Evolutionary conservation across 192 early-diverging fungal species (phyloP), one percentile per base, ranked within the genome.

Genomic region (Coemansia pectinata): DNA sequence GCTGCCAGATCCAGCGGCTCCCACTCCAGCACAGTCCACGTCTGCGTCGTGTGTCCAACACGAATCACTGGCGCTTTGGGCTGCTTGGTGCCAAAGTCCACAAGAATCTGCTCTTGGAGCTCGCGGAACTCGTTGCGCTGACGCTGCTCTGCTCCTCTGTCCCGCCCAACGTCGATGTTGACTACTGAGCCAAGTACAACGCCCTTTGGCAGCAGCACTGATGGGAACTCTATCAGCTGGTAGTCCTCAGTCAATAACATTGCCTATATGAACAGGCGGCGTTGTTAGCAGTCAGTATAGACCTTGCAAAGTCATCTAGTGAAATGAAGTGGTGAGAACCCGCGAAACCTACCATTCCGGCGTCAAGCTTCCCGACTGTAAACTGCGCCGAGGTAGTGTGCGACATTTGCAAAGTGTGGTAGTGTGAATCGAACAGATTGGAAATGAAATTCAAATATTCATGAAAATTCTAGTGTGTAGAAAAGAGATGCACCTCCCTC

Each of bases 191-290:
- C 98, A 19, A 95, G 91, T 15, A 89, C 84, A 17, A 98, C 95
- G 17, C 95, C 95, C 61, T 91, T 93, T 41, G 98, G 98, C 53
- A 99, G 86, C 25, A 99, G 92, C 10, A 96, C 85, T 7, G 98
- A 92, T 2, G 98, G 98, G 71, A 99, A 98, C 81, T 99, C 97
- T 65, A 99, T 96, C 21, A 98, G 87, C 84, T 99, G 97, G 86
- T 99, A 94, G 78, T 98, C 94, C 71, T 95, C 95, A 29, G 97
- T 98, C 50, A 99, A 84, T 44, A 99, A 86, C 72, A 96, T 93
- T 33, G 95, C 93, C 72, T 73, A 73, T 57, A 21, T 9, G n/a
- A 21, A n/a, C 47, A 50, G 47, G 21, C 19, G 6, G 19, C 8
- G 19, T 50, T 50, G 19, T 50, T 50, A 50, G 47, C 7, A 10